Evolutionary conservation across 106 monocot species (phyloP).

Genomic region (Iris macrosiphon): DNA sequence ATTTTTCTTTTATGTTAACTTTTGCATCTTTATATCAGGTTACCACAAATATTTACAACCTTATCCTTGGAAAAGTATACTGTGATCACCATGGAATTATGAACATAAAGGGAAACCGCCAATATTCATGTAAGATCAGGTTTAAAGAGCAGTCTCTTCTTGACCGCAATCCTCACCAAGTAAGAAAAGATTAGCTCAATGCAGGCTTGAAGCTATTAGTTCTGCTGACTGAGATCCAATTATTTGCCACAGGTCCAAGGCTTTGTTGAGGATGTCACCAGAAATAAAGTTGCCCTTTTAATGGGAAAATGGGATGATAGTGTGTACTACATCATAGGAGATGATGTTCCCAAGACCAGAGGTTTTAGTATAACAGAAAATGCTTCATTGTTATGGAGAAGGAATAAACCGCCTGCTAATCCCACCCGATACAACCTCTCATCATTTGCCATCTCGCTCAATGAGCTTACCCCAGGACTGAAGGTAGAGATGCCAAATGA

Average conservation of each 20-base stretch:
- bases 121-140: conserved; percentile 74
- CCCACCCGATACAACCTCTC: conserved; percentile 72
- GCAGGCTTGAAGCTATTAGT: not conserved
- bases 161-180: conserved; percentile 82
- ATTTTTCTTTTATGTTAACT: not conserved
- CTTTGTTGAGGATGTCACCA: conserved; percentile 49
- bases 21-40: conserved; percentile 44
- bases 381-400: conserved; percentile 53
- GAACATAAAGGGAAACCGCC: conserved; percentile 55
- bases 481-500: conserved; percentile 31
- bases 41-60: conserved; percentile 82
- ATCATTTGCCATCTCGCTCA: conserved; percentile 65
- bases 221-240: not conserved
- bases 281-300: conserved; percentile 49
- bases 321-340: conserved; percentile 29
- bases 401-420: conserved; percentile 34
- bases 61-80: conserved; percentile 76
- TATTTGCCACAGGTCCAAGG: conserved; percentile 52
- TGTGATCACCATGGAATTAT: conserved; percentile 88
- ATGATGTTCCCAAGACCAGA: conserved; percentile 15
- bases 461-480: conserved; percentile 55
- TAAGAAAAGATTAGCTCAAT: conserved; percentile 7
- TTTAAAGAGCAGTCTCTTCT: conserved; percentile 86
- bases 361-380: conserved; percentile 10
- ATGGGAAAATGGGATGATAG: conserved; percentile 75